Conservation (phyloP, 2,329 filamentous ascomycete genomes). For the Neurospora sp. region DNA sequence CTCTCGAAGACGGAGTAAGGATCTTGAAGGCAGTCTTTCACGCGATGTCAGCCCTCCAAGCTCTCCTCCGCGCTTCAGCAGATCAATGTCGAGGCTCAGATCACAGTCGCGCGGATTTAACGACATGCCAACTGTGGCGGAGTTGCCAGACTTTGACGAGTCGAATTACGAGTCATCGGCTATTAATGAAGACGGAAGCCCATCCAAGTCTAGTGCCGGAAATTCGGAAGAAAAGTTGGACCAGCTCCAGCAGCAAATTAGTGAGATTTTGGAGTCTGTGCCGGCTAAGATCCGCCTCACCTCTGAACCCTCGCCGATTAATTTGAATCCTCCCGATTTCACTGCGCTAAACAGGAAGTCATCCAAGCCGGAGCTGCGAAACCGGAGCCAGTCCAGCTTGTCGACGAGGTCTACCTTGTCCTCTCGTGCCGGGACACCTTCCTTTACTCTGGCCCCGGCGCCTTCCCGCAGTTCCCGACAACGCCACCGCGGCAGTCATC, state of each 20-base stretch:
- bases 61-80: constrained; percentile 33
- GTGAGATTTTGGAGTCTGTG: constrained; percentile 65
- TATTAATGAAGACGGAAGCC: constrained; percentile 32
- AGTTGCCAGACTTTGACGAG: constrained; percentile 31
- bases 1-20: constrained; percentile 23
- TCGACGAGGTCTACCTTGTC: constrained; percentile 26
- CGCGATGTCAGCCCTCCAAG: constrained; percentile 36
- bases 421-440: constrained; percentile 51
- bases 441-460: constrained; percentile 60
- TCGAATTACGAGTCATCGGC: constrained; percentile 30
- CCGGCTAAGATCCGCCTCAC: constrained; percentile 71
- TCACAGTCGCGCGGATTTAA: constrained; percentile 33
- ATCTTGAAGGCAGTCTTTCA: constrained; percentile 22
- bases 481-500: constrained; percentile 41
- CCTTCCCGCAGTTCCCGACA: constrained; percentile 37
- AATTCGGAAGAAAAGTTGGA: constrained; percentile 39
- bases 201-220: constrained; percentile 26
- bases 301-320: constrained; percentile 35
- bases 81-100: constrained; percentile 21
- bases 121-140: constrained; percentile 34
- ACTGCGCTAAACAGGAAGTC: constrained; percentile 33
- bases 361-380: constrained; percentile 30
- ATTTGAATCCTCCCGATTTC: constrained; percentile 49
- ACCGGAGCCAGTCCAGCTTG: constrained; percentile 39
- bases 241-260: constrained; percentile 70